Evolutionary conservation across 1,139 yeast species (phyloP), one percentile per base, ranked within the genome.

Genomic region (Scheffersomyces titani): DNA sequence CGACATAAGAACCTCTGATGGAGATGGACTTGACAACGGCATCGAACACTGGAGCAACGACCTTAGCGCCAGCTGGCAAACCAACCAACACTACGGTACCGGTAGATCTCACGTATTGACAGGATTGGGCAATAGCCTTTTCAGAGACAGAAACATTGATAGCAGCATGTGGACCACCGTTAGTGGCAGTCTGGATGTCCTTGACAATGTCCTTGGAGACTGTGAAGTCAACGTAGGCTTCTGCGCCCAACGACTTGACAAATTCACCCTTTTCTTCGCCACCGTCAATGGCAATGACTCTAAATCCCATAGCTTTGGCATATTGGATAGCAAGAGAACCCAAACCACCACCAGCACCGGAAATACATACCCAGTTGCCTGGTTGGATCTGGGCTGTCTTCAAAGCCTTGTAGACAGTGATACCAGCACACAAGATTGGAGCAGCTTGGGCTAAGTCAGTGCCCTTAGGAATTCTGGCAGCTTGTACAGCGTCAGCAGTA

Each of bases 301-400:
- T 82, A 74, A 78, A 82, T 65, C 96, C 96, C 91, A 90, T 87
- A 59, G 92, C 93, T 72, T 80, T 84, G 60, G 93, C 96, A 76
- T 87, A 89, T 75, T 89, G 94, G 66, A 90, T 80, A 58, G 93
- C 94, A 60, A 89, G 77, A 53, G 92, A 84, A 60, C 96, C 96
- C 67, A 90, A 82, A 67, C 96, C 96, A 74, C 96, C 93, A 69
- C 87, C 92, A 56, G 93, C 93, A 75, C 96, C 96, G 60, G 91
- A 85, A 66, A 89, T 79, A 63, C 89, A 88, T 59, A 89, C 91
- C 91, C 92, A 88, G 68, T 89, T 85, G 68, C 94, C 96, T 54
- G 93, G 85, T 54, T 65, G 68, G 64, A 87, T 78, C 52, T 81
- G 78, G 57, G 93, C 88, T 53, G 87, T 84, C 80, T 89, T 89